Evolutionary conservation across 2,329 filamentous ascomycete genomes (phyloP).

Genomic region (Fusarium burgessii): DNA sequence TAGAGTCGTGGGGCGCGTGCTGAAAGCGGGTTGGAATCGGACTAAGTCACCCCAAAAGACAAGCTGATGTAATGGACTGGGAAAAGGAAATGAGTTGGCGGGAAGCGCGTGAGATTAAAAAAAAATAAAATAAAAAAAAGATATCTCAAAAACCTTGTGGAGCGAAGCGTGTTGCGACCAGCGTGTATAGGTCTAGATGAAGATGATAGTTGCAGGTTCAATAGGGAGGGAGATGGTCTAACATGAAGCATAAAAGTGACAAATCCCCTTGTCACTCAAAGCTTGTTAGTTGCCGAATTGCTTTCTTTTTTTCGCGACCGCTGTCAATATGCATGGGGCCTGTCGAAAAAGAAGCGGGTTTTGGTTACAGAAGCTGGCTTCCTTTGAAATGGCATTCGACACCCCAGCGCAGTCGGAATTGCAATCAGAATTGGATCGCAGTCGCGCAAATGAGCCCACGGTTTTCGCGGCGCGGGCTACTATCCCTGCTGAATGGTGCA

Average conservation of each 20-base stretch:
- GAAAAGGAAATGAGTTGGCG: conserved; percentile 31
- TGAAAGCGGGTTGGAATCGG: conserved; percentile 34
- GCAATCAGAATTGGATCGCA: conserved; percentile 8
- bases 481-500: conserved; percentile 35
- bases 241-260: conserved; percentile 7
- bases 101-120: conserved; percentile 21
- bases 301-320: conserved; percentile 21
- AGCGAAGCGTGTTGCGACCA: conserved; percentile 19
- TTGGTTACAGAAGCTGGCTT: conserved; percentile 21
- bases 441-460: conserved; percentile 44
- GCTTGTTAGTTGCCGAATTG: conserved; percentile 20
- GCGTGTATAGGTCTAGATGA: conserved; percentile 21
- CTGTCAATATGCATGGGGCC: conserved; percentile 29
- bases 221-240: conserved; percentile 10
- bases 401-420: conserved; percentile 32
- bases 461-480: conserved; percentile 20
- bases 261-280: conserved; percentile 15
- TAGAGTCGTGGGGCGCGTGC: conserved; percentile 40
- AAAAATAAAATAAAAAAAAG: background rate
- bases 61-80: conserved; percentile 24
- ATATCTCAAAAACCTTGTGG: conserved; percentile 6
- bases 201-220: conserved; percentile 1
- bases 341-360: conserved; percentile 37
- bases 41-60: conserved; percentile 25
- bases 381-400: conserved; percentile 31